These are phyloP conservation scores for Truncatella angustata DNA, from an alignment of 2,329 filamentous ascomycete species.

Conservation along the genomic window DNA sequence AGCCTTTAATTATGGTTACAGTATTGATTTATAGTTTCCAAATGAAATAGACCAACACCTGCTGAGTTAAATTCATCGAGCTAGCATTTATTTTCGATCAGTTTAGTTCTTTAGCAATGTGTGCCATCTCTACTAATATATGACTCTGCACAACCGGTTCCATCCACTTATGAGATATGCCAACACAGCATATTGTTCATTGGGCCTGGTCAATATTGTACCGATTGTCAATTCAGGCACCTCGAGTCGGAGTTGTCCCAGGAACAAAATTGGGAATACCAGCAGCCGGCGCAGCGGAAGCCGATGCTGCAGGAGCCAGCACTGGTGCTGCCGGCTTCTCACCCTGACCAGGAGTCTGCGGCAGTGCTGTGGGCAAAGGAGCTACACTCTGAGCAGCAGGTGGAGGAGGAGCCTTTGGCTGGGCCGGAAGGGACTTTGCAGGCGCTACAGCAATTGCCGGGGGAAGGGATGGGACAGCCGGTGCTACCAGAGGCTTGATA, in stretches of 20 bases:
- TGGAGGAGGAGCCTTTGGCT: slow-evolving; percentile 1
- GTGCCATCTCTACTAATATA: too few species aligned
- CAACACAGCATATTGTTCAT: too few species aligned
- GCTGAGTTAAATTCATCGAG: too few species aligned
- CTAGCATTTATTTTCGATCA: too few species aligned
- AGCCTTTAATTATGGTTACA: background rate
- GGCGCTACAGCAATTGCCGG: background rate
- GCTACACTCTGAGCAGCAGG: background rate
- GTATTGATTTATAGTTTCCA: too few species aligned
- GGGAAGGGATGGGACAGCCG: background rate
- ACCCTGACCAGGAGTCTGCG: background rate
- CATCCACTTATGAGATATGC: too few species aligned
- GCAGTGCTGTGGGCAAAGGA: background rate
- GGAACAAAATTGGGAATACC: slow-evolving; percentile 6
- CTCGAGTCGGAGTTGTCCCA: background rate
- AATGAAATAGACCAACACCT: too few species aligned
- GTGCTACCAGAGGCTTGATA: background rate
- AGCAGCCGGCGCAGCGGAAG: background rate
- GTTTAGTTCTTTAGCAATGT: too few species aligned
- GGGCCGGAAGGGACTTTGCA: background rate
- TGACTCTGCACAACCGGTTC: too few species aligned
- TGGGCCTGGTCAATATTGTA: too few species aligned
- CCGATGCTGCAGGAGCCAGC: background rate
- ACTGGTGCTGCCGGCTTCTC: background rate
- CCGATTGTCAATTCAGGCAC: background rate